Evolutionary conservation across 805 yeast genomes (phyloP), one percentile per base, ranked within the genome.

Genomic region (Diddensiella santjacobensis): DNA sequence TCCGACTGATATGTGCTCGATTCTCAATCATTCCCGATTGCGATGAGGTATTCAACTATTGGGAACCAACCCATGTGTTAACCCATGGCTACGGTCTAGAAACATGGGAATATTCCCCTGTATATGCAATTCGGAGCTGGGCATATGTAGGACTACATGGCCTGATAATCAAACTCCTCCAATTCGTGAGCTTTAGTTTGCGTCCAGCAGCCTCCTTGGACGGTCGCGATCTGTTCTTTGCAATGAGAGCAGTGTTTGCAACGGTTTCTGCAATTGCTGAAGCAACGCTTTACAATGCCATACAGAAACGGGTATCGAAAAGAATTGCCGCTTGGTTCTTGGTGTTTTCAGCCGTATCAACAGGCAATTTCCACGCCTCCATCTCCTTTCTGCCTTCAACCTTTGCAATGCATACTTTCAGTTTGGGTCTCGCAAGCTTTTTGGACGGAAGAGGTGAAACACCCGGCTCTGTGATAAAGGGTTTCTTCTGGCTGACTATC

Each of bases 71-170:
- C 49, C 90, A 91, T 62, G 72, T 84, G 44, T 56, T 90, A 30
- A 66, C 83, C 0, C 75, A 96, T 55, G 84, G 84, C 2, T 87
- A 88, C 64, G 98, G 97, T 1, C 85, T 89, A 58, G 89, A 89
- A 65, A 90, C 97, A 0, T 90, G 97, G 97, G 97, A 90, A 62
- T 91, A 90, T 64, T 87, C 96, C 0, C 96, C 97, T 0, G 84
- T 76, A 46, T 87, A 78, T 59, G 87, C 96, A 15, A 87, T 90
- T 47, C 69, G 98, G 55, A 87, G 96, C 1, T 91, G 93, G 81
- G 75, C 85, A 1, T 89, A 84, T 57, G 68, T 90, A 22, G 52
- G 80, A 4, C 86, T 64, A 4, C 72, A 70, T 46, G 71, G 68
- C 2, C 29, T 50, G 13, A 51, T 60, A 3, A 52, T 67, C 19